phyloP scores from a whole-genome alignment of 2,329 filamentous ascomycete genomes.

The Salinomyces thailandicus region DNA sequence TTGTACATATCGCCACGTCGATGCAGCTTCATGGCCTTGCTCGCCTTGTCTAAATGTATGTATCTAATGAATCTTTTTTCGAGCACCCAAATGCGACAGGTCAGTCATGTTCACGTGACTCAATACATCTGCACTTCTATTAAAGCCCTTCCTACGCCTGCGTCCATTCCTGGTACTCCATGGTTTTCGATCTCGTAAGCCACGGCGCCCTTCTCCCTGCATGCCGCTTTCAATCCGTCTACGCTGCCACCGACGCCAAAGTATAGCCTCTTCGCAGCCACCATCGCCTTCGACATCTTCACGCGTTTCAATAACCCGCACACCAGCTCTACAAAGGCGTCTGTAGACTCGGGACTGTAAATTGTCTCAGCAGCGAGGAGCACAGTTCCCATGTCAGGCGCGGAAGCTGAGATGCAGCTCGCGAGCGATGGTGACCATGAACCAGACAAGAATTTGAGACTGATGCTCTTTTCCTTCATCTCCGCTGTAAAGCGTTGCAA shows the following conservation, averaged over 20 bases:
- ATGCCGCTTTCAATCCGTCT: slow-evolving; percentile 54
- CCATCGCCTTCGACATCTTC: slow-evolving; percentile 49
- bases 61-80: no score
- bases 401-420: slow-evolving; percentile 39
- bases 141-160: slow-evolving; percentile 37
- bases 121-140: slow-evolving; percentile 36
- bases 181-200: slow-evolving; percentile 40
- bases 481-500: slow-evolving; percentile 48
- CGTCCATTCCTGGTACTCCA: slow-evolving; percentile 32
- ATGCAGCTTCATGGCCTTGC: no score
- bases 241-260: slow-evolving; percentile 77
- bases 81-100: no score
- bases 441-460: slow-evolving; percentile 59
- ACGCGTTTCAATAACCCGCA: slow-evolving; percentile 46
- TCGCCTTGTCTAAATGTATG: no score
- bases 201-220: slow-evolving; percentile 32
- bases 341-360: slow-evolving; percentile 63
- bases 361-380: slow-evolving; percentile 73
- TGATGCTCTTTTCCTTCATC: slow-evolving; percentile 43
- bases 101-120: no score
- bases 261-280: slow-evolving; percentile 70
- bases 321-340: slow-evolving; percentile 58
- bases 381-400: slow-evolving; percentile 35
- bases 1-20: no score
- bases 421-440: slow-evolving; percentile 59